Percentiles rank a stretch among this genome's conserved stretches.
Conservation (phyloP, 2,329 filamentous ascomycete species). For the Fusarium guadeloupense region DNA sequence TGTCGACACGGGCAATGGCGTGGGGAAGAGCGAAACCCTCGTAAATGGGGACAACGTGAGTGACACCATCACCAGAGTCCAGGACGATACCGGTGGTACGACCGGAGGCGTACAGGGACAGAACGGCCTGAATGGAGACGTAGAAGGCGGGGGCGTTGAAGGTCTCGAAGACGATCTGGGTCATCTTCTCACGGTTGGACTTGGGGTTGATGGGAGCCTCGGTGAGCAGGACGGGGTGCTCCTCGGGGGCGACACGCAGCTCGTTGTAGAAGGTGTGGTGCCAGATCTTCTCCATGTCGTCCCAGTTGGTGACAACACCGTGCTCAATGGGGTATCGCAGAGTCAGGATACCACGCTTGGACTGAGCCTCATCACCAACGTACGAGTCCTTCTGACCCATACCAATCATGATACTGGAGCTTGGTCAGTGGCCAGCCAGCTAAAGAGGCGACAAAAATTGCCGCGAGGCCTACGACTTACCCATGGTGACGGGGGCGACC, state of each 20-base stretch:
- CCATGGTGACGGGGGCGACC: slow-evolving; percentile 99
- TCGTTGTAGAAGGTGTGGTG: slow-evolving; percentile 99
- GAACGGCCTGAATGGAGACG: slow-evolving; percentile 99
- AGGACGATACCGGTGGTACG: slow-evolving; percentile 99
- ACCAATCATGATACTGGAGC: slow-evolving; percentile 97
- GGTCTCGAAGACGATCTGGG: slow-evolving; percentile 99
- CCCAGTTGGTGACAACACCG: slow-evolving; percentile 99
- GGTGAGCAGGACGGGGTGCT: slow-evolving; percentile 99
- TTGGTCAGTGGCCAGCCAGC: slow-evolving; percentile 25
- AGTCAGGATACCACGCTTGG: slow-evolving; percentile 99
- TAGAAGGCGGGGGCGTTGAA: slow-evolving; percentile 99
- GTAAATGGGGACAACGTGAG: slow-evolving; percentile 99
- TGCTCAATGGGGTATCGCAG: slow-evolving; percentile 99
- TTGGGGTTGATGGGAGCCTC: slow-evolving; percentile 99
- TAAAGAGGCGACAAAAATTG: slow-evolving; percentile 20
- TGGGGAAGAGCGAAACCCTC: slow-evolving; percentile 99
- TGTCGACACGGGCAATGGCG: slow-evolving; percentile 99
- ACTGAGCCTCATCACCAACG: slow-evolving; percentile 99
- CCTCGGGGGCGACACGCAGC: slow-evolving; percentile 98
- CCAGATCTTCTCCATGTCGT: slow-evolving; percentile 99
- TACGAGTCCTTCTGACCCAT: slow-evolving; percentile 99
- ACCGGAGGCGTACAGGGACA: slow-evolving; percentile 99
- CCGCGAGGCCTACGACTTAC: slow-evolving; percentile 66
- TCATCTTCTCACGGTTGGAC: slow-evolving; percentile 99
- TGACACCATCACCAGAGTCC: slow-evolving; percentile 99